Evolutionary conservation across 352 stramenopile genomes (phyloP).

Genomic region (Phytophthora fragariae): DNA sequence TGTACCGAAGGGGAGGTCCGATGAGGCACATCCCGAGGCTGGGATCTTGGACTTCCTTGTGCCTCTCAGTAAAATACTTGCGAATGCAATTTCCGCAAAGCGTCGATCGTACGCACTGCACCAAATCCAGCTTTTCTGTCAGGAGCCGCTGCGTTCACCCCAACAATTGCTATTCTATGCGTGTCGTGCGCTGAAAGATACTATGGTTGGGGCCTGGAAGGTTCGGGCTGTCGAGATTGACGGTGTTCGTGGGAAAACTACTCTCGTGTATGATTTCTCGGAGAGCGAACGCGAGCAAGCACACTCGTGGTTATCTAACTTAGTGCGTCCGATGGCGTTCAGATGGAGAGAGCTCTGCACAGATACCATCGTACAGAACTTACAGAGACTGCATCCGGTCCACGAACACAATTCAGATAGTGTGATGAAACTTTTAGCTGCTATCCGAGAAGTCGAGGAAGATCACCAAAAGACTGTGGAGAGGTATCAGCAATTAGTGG

Average conservation of each 20-base stretch:
- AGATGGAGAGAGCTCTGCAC: constrained; percentile 54
- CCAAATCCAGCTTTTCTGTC: constrained; percentile 43
- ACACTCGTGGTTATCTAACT: constrained; percentile 18
- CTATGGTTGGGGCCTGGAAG: constrained; percentile 66
- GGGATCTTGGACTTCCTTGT: constrained; percentile 66
- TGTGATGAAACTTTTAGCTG: constrained; percentile 31
- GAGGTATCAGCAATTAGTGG: constrained; percentile 19
- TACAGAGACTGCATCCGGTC: constrained; percentile 8
- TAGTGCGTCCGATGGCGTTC: constrained; percentile 51
- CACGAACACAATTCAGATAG: too few relatives aligned
- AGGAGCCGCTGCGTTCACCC: constrained; percentile 60
- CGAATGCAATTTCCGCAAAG: constrained; percentile 68
- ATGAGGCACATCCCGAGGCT: constrained; percentile 70
- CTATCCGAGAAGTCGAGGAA: constrained; percentile 34
- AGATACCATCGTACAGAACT: constrained; percentile 50
- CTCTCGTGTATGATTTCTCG: constrained; percentile 62
- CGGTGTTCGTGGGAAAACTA: constrained; percentile 53
- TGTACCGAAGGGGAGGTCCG: constrained; percentile 61
- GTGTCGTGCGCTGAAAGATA: constrained; percentile 50
- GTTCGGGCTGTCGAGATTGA: constrained; percentile 64
- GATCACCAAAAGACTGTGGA: constrained; percentile 11
- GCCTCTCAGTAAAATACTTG: constrained; percentile 49
- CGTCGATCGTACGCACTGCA: constrained; percentile 57
- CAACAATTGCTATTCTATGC: constrained; percentile 62
- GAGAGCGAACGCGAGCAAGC: constrained; percentile 44